Evolutionary conservation across 1,284 basidiomycete species (phyloP), one percentile per base, ranked within the genome.

Genomic region (Phlebopus sp.): DNA sequence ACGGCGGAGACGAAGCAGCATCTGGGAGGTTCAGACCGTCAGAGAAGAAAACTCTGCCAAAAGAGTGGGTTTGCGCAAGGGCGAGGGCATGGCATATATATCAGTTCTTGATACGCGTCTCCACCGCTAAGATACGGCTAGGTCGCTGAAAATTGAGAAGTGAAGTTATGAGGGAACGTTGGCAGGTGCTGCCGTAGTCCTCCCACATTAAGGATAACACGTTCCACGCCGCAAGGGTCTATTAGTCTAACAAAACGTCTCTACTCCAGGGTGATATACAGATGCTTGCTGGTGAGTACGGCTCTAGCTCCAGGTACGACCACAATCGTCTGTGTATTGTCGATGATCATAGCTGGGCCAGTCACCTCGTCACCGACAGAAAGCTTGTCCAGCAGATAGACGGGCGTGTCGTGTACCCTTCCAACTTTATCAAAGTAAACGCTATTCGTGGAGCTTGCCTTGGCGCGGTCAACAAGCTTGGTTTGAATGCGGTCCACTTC

Each of bases 241-340:
- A n/a, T n/a, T n/a, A n/a, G n/a, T n/a, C n/a, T 11, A 14, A 44
- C 37, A 47, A 56, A 48, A 8, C 5, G 14, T 27, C 37, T 41
- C 49, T 66, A 66, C 23, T 54, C 68, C 43, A 86, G 57, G 1
- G 78, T 83, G 55, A 91, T 84, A 58, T 82, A 86, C 60, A 92
- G 65, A 63, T 90, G 86, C 53, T 82, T 84, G 48, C 78, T 83
- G 45, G 84, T 81, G 48, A 90, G 59, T 3, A 85, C 70, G 4
- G 81, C 86, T 59, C 68, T 79, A 36, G 86, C 81, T 6, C 76
- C 80, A 0, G 89, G 87, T 14, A 90, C 79, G 2, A 95, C 65
- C 31, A 94, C 82, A 52, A 96, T 90, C 21, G 92, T 96, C 72
- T 96, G 93, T 13, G 93, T 97, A 59, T 91, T 75, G 66, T 97